Evolutionary conservation across 2,329 filamentous ascomycete species (phyloP).

Genomic region (Neurospora sp.): DNA sequence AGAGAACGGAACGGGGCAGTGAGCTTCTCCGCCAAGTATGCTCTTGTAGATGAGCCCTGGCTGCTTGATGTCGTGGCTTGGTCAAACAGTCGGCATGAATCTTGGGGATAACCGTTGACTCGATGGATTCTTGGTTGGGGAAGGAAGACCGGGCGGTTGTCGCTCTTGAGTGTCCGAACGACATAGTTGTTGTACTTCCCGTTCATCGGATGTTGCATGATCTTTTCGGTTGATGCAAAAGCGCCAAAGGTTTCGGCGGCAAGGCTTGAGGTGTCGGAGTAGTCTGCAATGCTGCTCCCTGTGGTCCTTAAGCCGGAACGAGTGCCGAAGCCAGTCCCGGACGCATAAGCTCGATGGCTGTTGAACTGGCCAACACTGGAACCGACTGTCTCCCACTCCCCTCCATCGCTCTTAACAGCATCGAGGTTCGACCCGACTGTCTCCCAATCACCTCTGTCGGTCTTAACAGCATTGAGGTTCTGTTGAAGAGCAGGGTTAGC

Average conservation of each 20-base stretch:
- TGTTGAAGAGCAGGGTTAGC: not conserved
- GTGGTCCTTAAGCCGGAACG: constrained; percentile 13
- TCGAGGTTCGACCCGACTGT: constrained; percentile 26
- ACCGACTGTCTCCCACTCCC: constrained; percentile 31
- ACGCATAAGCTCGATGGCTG: constrained; percentile 16
- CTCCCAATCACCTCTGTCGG: constrained; percentile 29
- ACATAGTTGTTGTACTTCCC: constrained; percentile 2
- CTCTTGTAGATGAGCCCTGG: constrained; percentile 7
- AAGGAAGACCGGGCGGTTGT: constrained; percentile 19
- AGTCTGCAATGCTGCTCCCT: constrained; percentile 17
- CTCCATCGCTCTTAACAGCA: constrained; percentile 20
- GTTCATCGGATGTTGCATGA: constrained; percentile 18
- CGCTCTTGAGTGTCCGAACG: constrained; percentile 13
- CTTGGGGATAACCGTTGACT: constrained; percentile 23
- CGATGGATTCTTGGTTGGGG: constrained; percentile 22
- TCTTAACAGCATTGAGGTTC: constrained; percentile 17
- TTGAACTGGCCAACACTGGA: constrained; percentile 22
- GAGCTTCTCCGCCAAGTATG: constrained; percentile 12
- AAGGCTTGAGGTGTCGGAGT: constrained; percentile 26
- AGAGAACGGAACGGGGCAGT: constrained; percentile 6
- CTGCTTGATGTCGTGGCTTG: constrained; percentile 11
- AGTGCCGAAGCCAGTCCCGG: constrained; percentile 4
- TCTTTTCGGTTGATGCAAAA: constrained; percentile 20
- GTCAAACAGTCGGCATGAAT: constrained; percentile 14
- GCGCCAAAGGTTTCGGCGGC: constrained; percentile 11